Evolutionary conservation across 495 filamentous ascomycete species (phyloP).

Genomic region (Penicillium dipodomyicola): DNA sequence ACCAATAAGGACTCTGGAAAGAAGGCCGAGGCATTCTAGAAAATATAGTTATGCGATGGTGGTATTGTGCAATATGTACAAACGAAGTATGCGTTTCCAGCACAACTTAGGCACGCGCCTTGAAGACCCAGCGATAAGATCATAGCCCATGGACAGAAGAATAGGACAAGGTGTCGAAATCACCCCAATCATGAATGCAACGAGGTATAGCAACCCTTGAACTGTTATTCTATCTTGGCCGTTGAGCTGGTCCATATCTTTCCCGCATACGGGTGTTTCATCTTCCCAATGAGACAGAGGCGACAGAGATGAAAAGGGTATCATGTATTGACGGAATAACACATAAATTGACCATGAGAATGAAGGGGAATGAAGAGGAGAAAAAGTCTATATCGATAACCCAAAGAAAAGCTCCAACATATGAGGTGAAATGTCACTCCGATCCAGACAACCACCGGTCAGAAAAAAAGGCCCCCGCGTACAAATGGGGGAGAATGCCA

Average conservation of each 20-base stretch:
- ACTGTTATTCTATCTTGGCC: neutral
- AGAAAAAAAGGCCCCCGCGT: neutral
- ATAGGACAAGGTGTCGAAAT: neutral
- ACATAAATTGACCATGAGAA: neutral
- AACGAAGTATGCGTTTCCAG: neutral
- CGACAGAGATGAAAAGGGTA: slow-evolving; percentile 1
- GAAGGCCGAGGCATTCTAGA: neutral
- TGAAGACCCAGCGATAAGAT: neutral
- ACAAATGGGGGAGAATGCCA: slow-evolving; percentile 10
- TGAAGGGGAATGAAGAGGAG: slow-evolving; percentile 5
- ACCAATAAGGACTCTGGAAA: neutral
- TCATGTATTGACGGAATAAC: neutral
- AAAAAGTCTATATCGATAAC: slow-evolving; percentile 24
- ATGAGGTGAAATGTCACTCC: slow-evolving; percentile 6
- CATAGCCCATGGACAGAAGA: neutral
- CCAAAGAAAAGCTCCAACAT: slow-evolving; percentile 12
- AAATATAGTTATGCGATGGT: neutral
- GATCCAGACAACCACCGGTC: slow-evolving; percentile 8
- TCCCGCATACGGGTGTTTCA: neutral
- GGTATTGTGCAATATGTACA: neutral
- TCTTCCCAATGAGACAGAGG: neutral
- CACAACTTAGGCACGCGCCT: neutral
- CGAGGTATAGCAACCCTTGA: neutral
- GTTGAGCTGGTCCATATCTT: neutral
- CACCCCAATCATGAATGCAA: neutral